Evolutionary conservation across 176 grass and related monocot species (phyloP).

Genomic region (Cymbopogon citratus): DNA sequence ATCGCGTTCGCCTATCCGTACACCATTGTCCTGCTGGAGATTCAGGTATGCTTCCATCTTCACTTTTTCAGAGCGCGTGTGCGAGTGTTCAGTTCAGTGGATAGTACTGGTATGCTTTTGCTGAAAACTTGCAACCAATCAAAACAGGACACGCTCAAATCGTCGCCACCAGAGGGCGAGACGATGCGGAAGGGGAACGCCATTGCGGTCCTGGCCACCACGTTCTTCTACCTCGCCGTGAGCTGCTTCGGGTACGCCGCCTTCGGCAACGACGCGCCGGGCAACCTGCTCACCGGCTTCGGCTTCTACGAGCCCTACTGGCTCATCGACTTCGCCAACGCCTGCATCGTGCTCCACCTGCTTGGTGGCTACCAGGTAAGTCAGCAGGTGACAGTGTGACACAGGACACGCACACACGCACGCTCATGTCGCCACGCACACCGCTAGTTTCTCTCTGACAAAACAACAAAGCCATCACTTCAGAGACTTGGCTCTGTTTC

Average conservation of each 20-base stretch:
- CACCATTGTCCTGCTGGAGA: constrained; percentile 52
- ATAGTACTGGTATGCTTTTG: not conserved
- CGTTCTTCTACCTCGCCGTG: constrained; percentile 67
- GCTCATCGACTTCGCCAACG: constrained; percentile 78
- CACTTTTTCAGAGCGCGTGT: not conserved
- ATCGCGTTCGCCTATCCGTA: constrained; percentile 61
- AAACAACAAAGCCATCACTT: not conserved
- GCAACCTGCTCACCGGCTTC: constrained; percentile 74
- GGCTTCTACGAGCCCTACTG: constrained; percentile 73
- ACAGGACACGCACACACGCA: no score
- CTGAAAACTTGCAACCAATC: not conserved
- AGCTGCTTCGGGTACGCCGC: constrained; percentile 64
- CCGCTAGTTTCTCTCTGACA: not conserved
- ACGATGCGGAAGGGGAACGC: constrained; percentile 48
- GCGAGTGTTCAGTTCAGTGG: not conserved
- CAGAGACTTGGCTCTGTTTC: not conserved
- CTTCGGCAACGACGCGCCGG: constrained; percentile 56
- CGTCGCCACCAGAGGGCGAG: constrained; percentile 40
- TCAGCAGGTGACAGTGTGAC: not conserved
- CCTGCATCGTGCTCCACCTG: constrained; percentile 57
- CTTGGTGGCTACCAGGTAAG: constrained; percentile 57
- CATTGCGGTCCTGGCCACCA: constrained; percentile 30
- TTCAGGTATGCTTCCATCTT: constrained; percentile 24
- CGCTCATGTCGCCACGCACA: not conserved
- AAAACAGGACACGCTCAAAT: constrained; percentile 49